Conservation (phyloP, 495 filamentous ascomycete species). For the Glarea lozoyensis region DNA sequence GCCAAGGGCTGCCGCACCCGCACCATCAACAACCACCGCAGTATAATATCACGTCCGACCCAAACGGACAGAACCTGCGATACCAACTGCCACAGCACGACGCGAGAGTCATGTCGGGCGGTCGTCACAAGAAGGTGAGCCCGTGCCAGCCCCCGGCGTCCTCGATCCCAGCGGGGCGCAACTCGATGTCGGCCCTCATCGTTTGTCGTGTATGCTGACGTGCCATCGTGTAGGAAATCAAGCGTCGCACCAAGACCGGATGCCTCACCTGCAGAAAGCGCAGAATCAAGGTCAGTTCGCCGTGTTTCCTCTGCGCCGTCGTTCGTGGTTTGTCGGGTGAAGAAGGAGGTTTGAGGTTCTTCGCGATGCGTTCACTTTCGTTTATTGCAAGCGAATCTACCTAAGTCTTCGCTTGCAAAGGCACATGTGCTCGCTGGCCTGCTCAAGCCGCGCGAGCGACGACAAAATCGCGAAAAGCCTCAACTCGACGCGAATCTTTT, state of each 20-base stretch:
- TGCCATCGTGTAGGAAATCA: conserved; percentile 60
- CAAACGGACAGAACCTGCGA: conserved; percentile 34
- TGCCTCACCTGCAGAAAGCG: conserved; percentile 95
- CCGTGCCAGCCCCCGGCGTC: conserved; percentile 4
- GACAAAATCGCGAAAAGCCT: conserved; percentile 25
- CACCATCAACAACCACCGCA: conserved; percentile 34
- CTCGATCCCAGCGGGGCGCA: no score
- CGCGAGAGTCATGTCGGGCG: conserved; percentile 64
- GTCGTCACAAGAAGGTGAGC: conserved; percentile 78
- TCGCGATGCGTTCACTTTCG: conserved; percentile 23
- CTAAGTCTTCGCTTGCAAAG: conserved; percentile 39
- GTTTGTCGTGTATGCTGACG: conserved; percentile 14
- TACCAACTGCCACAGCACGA: conserved; percentile 52
- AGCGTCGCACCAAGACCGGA: conserved; percentile 94
- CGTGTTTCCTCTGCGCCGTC: conserved; percentile 8
- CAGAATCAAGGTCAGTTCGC: conserved; percentile 84
- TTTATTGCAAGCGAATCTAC: conserved; percentile 32
- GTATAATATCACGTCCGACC: conserved; percentile 35
- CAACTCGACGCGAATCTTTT: conserved; percentile 24
- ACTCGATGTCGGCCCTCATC: no score
- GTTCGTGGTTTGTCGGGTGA: conserved; percentile 6
- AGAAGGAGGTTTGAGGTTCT: conserved; percentile 18
- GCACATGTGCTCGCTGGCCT: conserved; percentile 37
- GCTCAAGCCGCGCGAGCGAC: conserved; percentile 24
- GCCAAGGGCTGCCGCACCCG: conserved; percentile 25